Evolutionary conservation across 2,329 filamentous ascomycete genomes (phyloP).

Genomic region (Cladosporium phlei): DNA sequence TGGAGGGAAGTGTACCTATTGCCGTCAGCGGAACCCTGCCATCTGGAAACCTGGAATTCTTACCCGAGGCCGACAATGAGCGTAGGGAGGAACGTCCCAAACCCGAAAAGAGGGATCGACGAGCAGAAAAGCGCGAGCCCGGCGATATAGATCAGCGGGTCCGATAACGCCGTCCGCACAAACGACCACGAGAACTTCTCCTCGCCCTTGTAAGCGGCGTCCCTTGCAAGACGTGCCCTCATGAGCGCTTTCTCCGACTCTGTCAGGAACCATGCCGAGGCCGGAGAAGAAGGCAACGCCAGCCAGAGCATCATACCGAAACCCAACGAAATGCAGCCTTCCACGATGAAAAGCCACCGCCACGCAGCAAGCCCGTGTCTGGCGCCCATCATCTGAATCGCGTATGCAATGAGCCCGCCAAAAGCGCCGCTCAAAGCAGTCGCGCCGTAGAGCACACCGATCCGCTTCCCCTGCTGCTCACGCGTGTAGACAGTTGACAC

Average conservation of each 20-base stretch:
- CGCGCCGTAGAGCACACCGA: slow-evolving; percentile 24
- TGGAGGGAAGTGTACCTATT: slow-evolving; percentile 40
- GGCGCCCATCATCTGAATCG: slow-evolving; percentile 28
- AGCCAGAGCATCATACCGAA: slow-evolving; percentile 17
- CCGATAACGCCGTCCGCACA: slow-evolving; percentile 28
- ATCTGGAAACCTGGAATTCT: too few species aligned
- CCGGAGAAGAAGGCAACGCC: slow-evolving; percentile 22
- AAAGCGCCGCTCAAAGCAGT: slow-evolving; percentile 24
- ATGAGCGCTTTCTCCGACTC: slow-evolving; percentile 23
- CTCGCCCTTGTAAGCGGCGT: slow-evolving; percentile 28
- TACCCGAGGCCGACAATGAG: slow-evolving; percentile 42
- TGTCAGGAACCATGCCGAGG: slow-evolving; percentile 27
- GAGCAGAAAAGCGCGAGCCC: slow-evolving; percentile 32
- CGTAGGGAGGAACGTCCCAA: slow-evolving; percentile 28
- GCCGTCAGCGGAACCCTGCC: too few species aligned
- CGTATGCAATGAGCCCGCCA: slow-evolving; percentile 26
- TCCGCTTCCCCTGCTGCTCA: slow-evolving; percentile 26
- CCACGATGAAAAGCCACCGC: slow-evolving; percentile 22
- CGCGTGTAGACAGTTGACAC: slow-evolving; percentile 29
- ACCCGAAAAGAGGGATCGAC: slow-evolving; percentile 17
- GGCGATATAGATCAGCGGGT: slow-evolving; percentile 29
- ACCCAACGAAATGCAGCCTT: slow-evolving; percentile 16
- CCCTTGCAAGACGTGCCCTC: slow-evolving; percentile 26
- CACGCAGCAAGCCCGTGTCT: slow-evolving; percentile 21
- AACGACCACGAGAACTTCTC: slow-evolving; percentile 29